phyloP scores from a whole-genome alignment of 352 stramenopile genomes.

The Pythium folliculosum region DNA sequence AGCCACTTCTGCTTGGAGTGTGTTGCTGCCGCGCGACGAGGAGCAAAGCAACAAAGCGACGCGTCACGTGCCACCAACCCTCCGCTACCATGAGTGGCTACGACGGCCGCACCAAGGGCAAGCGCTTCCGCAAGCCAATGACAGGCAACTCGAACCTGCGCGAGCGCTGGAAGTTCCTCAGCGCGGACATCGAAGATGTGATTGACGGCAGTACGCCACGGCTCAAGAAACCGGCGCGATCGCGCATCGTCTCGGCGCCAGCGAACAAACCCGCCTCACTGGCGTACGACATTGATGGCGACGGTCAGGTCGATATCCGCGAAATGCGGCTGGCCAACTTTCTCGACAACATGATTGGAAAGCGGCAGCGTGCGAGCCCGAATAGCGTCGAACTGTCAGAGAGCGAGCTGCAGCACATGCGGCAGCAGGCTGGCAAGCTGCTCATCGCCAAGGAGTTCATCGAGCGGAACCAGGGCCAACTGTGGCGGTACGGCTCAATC shows the following conservation, averaged over 20 bases:
- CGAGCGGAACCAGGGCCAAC: conserved; percentile 60
- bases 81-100: conserved; percentile 24
- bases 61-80: not conserved
- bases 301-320: conserved; percentile 62
- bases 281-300: conserved; percentile 68
- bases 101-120: conserved; percentile 47
- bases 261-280: conserved; percentile 3
- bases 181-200: conserved; percentile 46
- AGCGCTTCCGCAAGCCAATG: conserved; percentile 55
- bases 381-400: conserved; percentile 23
- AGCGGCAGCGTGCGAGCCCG: conserved; percentile 18
- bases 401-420: conserved; percentile 46
- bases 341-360: conserved; percentile 53
- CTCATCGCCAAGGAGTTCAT: conserved; percentile 74
- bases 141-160: conserved; percentile 51
- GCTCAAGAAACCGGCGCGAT: conserved; percentile 20
- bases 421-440: conserved; percentile 49
- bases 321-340: conserved; percentile 73
- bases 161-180: conserved; percentile 58
- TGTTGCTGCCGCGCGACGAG: not conserved
- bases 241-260: not conserved
- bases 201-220: conserved; percentile 29
- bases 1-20: not conserved
- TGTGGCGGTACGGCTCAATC: conserved; percentile 68
- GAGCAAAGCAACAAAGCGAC: not conserved